These are phyloP conservation scores for Fusarium domesticum DNA, from an alignment of 2,329 filamentous ascomycete genomes.

Conservation along the genomic window DNA sequence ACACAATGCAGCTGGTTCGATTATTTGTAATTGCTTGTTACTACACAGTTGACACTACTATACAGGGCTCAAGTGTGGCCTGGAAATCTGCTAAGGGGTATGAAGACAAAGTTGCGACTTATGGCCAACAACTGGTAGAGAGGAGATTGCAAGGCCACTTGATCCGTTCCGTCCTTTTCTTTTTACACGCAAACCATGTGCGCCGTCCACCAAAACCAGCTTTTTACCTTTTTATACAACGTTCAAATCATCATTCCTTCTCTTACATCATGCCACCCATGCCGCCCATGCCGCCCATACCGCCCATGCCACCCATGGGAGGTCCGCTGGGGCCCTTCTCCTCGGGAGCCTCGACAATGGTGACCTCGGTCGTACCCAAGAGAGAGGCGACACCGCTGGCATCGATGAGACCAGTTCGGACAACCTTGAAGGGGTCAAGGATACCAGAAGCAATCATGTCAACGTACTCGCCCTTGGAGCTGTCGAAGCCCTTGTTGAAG, in stretches of 20 bases:
- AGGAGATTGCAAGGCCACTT: slow-evolving; percentile 35
- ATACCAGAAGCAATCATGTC: slow-evolving; percentile 98
- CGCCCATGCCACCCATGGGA: slow-evolving; percentile 64
- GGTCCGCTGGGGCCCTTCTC: slow-evolving; percentile 71
- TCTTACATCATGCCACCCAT: slow-evolving; percentile 60
- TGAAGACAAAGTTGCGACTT: slow-evolving; percentile 29
- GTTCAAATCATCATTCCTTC: slow-evolving; percentile 23
- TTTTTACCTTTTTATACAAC: slow-evolving; percentile 30
- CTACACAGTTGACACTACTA: slow-evolving; percentile 35
- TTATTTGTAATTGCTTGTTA: slow-evolving; percentile 16
- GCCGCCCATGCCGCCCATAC: slow-evolving; percentile 58
- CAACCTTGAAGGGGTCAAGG: slow-evolving; percentile 98
- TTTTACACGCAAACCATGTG: slow-evolving; percentile 50
- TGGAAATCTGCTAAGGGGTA: slow-evolving; percentile 30
- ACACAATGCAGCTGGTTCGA: not conserved
- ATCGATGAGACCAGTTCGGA: slow-evolving; percentile 91
- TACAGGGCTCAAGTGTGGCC: slow-evolving; percentile 34
- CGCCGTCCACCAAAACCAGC: slow-evolving; percentile 36
- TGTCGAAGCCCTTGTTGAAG: slow-evolving; percentile 99
- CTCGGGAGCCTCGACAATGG: slow-evolving; percentile 92
- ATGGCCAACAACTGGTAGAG: slow-evolving; percentile 29
- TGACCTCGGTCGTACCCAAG: slow-evolving; percentile 95
- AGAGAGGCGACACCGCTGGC: slow-evolving; percentile 95
- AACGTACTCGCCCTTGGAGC: slow-evolving; percentile 93
- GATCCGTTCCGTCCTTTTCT: slow-evolving; percentile 22